Base-by-base conservation (phyloP, 164 flowering plant species). In the Vitis amurensis region DNA sequence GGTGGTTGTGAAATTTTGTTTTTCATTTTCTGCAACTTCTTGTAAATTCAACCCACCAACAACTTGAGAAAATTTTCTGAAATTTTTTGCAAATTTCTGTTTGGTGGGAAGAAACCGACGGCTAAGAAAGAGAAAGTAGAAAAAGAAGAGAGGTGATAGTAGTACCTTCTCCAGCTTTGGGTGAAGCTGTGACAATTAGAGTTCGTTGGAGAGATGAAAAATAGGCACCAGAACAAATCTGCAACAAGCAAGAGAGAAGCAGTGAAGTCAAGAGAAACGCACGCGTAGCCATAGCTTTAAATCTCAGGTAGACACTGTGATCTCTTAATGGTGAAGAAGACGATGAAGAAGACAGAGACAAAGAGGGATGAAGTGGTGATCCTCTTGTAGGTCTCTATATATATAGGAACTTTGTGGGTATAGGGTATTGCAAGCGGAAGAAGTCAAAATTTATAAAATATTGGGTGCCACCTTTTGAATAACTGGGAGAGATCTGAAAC, bases 101-200 rank as follows among this genome's bases (percentile, higher is more conserved):
- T 13, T 13, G 23, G 9, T 17, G 27, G 6, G 4, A 57, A 57
- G 60, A 57, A 57, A 15, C 15, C 44, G 6, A 15, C 47, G 30
- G 44, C 44, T 14, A 51, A 68, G 64, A 63, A 27, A 8, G 27
- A 8, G 27, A 17, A 29, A 55, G 23, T 55, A 37, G 29, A 19
- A 61, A 55, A 29, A 9, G 31, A 60, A 58, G 50, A 71, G 70
- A 55, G 50, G 56, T 11, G 55, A 47, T n/a, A 27, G 50, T 80
- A 86, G 50, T 80, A 86, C 87, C 78, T 81, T 80, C 63, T 27
- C 79, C 83, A 59, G 60, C 56, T 59, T 67, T 70, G n/a, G 86
- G 79, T 3, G 92, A 78, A 62, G 89, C 85, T 1, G 79, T 60
- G 66, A 86, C 81, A 0, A 67, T 50, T 1, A 86, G 80, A 66